Evolutionary conservation across 768 basidiomycete species (phyloP), one percentile per base, ranked within the genome.

Genomic region (Leccinellum luteum): DNA sequence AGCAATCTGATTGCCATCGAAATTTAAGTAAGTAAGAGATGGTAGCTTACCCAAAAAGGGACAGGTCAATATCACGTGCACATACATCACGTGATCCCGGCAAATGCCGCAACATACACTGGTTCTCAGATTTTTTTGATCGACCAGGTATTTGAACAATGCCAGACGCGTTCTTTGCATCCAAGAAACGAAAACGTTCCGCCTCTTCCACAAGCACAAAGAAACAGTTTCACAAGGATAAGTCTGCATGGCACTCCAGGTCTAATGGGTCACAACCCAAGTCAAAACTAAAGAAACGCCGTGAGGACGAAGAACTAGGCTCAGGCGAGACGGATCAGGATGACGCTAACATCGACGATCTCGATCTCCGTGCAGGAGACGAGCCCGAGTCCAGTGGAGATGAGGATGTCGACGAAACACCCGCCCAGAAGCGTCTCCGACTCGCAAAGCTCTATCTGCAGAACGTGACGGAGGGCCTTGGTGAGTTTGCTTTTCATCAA

Each of bases 371-470:
- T 43, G 78, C 78, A 34, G 80, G 82, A 57, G 73, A 76, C 27
- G 86, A 85, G 59, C 79, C 73, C 15, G 81, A 79, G 3, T 79
- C 76, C 27, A 90, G 89, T 63, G 89, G 84, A 6, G 92, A 94
- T 43, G 94, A 97, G 64, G 87, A 94, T 63, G 83, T 86, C 61
- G 78, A 86, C 61, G 96, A 98, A 75, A 96, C 94, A 5, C 92
- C 94, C 2, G 94, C 93, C 0, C 86, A 94, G 78, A 99, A 98
- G 74, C 78, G 97, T 58, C 78, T 99, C 19, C 77, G 97, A 57
- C 76, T 99, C 38, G 95, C 96, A 5, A 90, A 94, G 71, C 72
- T 96, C 60, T 98, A 98, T 72, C 77, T 99, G 41, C 85, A 93
- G 59, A 87, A 80, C 60, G 85, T 98, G 14, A 91, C 91, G 71